Conservation (phyloP, 768 basidiomycete species). For the Amanita polypyramis region DNA sequence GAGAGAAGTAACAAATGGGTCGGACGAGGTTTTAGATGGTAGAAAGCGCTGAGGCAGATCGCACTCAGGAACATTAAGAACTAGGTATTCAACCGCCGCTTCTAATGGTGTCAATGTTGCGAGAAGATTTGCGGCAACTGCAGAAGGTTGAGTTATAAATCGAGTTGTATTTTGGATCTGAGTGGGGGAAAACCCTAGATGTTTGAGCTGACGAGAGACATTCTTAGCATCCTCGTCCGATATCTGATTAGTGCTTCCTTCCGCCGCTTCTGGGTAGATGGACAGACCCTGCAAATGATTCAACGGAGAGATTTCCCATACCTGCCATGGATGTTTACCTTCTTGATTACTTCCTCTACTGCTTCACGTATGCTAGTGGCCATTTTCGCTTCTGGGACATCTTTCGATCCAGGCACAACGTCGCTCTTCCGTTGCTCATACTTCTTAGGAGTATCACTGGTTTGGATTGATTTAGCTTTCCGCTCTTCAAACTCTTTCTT, state of each 20-base stretch:
- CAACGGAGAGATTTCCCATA: background rate
- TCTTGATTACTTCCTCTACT: constrained; percentile 74
- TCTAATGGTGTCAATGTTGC: constrained; percentile 51
- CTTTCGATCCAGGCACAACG: background rate
- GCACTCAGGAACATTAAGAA: constrained; percentile 77
- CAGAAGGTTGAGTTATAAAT: constrained; percentile 48
- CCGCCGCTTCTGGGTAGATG: constrained; percentile 38
- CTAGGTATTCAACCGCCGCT: constrained; percentile 76
- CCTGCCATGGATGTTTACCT: constrained; percentile 28
- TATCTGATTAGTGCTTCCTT: constrained; percentile 23
- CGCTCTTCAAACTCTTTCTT: constrained; percentile 54
- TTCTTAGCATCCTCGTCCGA: constrained; percentile 29
- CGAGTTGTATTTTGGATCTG: constrained; percentile 43
- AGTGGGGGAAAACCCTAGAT: constrained; percentile 53
- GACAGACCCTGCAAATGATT: constrained; percentile 32
- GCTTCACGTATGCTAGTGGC: constrained; percentile 60
- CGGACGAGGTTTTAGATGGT: constrained; percentile 52
- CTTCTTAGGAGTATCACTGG: constrained; percentile 17
- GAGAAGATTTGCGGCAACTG: constrained; percentile 53
- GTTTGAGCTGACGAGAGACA: constrained; percentile 44
- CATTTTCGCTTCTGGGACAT: constrained; percentile 77
- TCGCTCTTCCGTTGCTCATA: background rate
- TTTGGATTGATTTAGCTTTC: constrained; percentile 45
- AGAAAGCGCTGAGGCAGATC: constrained; percentile 73
- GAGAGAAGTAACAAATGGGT: constrained; percentile 55